Evolutionary conservation across 805 yeast species (phyloP).

Genomic region (Cyberlindnera euphorbiae): DNA sequence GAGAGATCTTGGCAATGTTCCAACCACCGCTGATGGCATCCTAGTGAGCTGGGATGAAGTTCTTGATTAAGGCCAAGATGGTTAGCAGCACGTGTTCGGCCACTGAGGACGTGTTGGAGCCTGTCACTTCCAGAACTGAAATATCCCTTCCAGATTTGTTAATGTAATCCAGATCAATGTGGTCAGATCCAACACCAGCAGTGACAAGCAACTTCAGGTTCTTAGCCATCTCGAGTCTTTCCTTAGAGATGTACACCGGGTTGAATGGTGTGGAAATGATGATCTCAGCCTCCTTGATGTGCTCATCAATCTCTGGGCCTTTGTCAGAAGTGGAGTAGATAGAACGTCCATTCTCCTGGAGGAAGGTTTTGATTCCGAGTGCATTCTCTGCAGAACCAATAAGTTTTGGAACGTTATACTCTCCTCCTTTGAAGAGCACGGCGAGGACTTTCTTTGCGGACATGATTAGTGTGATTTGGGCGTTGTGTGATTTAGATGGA

Average conservation of each 20-base stretch:
- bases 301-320: conserved; percentile 61
- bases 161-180: conserved; percentile 62
- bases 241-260: conserved; percentile 69
- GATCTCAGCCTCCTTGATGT: conserved; percentile 68
- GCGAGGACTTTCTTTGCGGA: conserved; percentile 23
- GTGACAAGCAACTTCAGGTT: conserved; percentile 67
- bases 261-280: conserved; percentile 81
- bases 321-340: conserved; percentile 63
- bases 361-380: conserved; percentile 61
- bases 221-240: conserved; percentile 64
- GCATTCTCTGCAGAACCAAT: conserved; percentile 74
- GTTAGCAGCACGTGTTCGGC: conserved; percentile 81
- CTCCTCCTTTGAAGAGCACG: conserved; percentile 28
- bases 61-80: conserved; percentile 64
- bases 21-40: conserved; percentile 58
- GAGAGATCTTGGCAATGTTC: conserved; percentile 76
- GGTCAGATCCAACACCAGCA: conserved; percentile 86
- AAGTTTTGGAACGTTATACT: conserved; percentile 37
- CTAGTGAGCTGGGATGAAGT: conserved; percentile 75
- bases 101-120: conserved; percentile 74
- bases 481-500: not conserved
- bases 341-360: conserved; percentile 63
- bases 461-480: conserved; percentile 4
- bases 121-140: conserved; percentile 76
- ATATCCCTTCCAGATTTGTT: conserved; percentile 55